Conservation (phyloP, 1,284 basidiomycete genomes). For the Lentinula novae-zelandiae region DNA sequence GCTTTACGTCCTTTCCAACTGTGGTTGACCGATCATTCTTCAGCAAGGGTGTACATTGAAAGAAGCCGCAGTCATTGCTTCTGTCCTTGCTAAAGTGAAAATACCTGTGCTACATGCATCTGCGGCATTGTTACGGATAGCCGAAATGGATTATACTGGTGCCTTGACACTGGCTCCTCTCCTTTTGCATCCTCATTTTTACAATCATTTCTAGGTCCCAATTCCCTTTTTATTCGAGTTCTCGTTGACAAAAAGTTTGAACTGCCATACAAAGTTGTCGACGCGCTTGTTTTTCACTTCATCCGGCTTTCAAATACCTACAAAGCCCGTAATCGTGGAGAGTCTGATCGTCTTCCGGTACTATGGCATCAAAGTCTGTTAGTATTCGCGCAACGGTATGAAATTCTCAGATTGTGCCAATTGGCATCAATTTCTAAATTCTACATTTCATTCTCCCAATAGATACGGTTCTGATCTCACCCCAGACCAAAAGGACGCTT, state of each 20-base stretch:
- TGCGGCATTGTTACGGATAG: constrained; percentile 89
- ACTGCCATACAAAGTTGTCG: constrained; percentile 96
- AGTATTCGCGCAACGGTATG: constrained; percentile 89
- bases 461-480: constrained; percentile 97
- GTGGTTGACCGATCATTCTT: not conserved
- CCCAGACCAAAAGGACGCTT: constrained; percentile 94
- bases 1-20: not conserved
- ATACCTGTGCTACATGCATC: constrained; percentile 96
- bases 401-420: constrained; percentile 6
- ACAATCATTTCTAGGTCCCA: constrained; percentile 59
- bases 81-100: constrained; percentile 88
- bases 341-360: constrained; percentile 82
- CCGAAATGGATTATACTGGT: constrained; percentile 97
- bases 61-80: constrained; percentile 94
- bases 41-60: constrained; percentile 84
- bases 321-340: constrained; percentile 62
- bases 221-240: constrained; percentile 96
- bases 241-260: constrained; percentile 98
- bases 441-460: constrained; percentile 1
- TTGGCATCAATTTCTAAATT: not conserved
- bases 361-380: constrained; percentile 98
- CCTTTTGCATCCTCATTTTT: not conserved
- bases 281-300: constrained; percentile 97
- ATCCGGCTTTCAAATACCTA: constrained; percentile 92
- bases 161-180: not conserved